Conservation (phyloP, 2,329 filamentous ascomycete genomes). For the Colletotrichum ledebouriae region DNA sequence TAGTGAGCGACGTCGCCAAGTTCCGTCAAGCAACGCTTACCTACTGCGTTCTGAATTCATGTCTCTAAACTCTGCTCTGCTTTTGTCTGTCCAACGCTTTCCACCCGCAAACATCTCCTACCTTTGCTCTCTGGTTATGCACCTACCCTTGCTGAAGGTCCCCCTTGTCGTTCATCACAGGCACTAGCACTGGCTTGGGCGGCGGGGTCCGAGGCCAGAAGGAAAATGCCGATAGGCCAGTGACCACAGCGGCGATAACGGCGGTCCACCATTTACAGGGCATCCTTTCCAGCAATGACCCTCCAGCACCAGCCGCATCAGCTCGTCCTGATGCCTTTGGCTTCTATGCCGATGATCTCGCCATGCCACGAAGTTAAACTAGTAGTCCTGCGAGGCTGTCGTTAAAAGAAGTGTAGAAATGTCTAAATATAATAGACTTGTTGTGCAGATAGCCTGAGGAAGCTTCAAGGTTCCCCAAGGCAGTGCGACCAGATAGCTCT, state of each 20-base stretch:
- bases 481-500: too few relatives aligned
- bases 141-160: neutral
- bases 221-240: neutral
- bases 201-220: neutral
- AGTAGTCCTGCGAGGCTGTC: neutral
- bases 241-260: neutral
- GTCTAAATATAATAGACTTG: neutral
- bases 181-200: conserved; percentile 3
- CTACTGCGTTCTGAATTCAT: neutral
- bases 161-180: neutral
- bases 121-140: neutral
- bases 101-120: neutral
- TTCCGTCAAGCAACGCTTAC: neutral
- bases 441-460: too few relatives aligned
- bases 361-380: too few relatives aligned
- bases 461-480: too few relatives aligned
- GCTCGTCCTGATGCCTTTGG: neutral
- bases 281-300: neutral
- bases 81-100: neutral
- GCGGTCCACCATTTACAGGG: neutral
- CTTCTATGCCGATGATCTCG: neutral
- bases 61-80: neutral
- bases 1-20: neutral
- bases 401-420: neutral
- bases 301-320: neutral